Evolutionary conservation across 345 rosid genomes (phyloP).

Genomic region (Eutrema heterophyllum): DNA sequence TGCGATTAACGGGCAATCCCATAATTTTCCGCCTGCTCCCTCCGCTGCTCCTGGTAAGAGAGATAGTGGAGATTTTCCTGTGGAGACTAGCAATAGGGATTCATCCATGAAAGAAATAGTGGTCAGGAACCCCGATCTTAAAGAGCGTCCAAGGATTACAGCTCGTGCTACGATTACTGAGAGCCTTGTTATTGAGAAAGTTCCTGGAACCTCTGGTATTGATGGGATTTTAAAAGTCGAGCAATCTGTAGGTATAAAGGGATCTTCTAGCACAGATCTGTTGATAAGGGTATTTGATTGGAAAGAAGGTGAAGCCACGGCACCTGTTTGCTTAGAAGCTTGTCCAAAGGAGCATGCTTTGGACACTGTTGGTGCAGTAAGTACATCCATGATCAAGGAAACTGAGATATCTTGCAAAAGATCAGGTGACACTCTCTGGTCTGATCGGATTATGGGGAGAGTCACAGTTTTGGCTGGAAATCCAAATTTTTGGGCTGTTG

Average conservation of each 20-base stretch:
- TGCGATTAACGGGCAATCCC: conserved; percentile 33
- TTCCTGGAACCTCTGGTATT: conserved; percentile 42
- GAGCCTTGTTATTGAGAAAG: conserved; percentile 84
- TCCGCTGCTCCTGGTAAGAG: conserved; percentile 39
- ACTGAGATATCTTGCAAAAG: conserved; percentile 75
- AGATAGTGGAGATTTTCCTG: conserved; percentile 40
- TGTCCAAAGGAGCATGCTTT: conserved; percentile 69
- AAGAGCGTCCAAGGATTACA: conserved; percentile 71
- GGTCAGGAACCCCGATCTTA: conserved; percentile 48
- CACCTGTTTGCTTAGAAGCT: conserved; percentile 89
- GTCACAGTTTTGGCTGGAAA: conserved; percentile 95
- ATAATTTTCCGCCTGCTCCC: conserved; percentile 38
- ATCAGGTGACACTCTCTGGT: conserved; percentile 80
- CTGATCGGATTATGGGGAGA: conserved; percentile 81
- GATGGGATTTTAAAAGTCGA: conserved; percentile 59
- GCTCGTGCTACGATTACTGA: conserved; percentile 76
- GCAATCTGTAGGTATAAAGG: conserved; percentile 52
- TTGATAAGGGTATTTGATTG: conserved; percentile 80
- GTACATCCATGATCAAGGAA: conserved; percentile 64
- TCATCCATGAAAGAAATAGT: conserved; percentile 41
- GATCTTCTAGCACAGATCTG: conserved; percentile 44
- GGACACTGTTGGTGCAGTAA: conserved; percentile 69
- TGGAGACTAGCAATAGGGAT: conserved; percentile 42
- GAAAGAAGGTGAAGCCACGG: conserved; percentile 60
- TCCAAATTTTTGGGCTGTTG: conserved; percentile 97